Percentiles rank a stretch among this genome's conserved stretches.
Evolutionary conservation across 768 basidiomycete genomes (phyloP).

Genomic region (Auricularia heimuer): DNA sequence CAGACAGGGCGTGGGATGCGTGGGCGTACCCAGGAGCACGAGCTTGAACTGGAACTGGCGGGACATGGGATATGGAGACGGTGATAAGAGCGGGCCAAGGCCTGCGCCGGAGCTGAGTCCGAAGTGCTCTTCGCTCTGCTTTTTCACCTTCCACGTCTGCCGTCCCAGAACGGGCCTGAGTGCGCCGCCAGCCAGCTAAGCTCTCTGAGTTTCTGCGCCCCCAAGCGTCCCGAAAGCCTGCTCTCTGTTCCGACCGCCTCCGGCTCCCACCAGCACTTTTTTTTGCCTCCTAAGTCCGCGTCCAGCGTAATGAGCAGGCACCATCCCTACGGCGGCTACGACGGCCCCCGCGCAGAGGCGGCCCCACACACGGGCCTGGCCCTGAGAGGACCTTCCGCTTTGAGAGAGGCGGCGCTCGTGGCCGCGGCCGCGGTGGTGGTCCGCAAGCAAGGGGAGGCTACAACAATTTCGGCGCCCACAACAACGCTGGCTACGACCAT

Average conservation of each 20-base stretch:
- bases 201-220: too few species aligned
- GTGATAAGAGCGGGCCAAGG: constrained; percentile 6
- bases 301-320: constrained; percentile 65
- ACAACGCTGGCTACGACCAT: background rate
- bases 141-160: too few species aligned
- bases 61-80: constrained; percentile 51
- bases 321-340: constrained; percentile 76
- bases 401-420: constrained; percentile 36
- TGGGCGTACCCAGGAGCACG: constrained; percentile 73
- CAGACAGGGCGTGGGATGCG: background rate
- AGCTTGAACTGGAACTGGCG: constrained; percentile 94
- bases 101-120: background rate
- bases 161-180: too few species aligned
- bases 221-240: background rate
- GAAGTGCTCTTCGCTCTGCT: too few species aligned
- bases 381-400: constrained; percentile 62
- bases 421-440: constrained; percentile 46
- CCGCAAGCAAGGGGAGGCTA: constrained; percentile 38
- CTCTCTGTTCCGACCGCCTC: background rate
- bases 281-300: background rate
- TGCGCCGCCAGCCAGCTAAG: too few species aligned
- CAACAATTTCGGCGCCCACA: constrained; percentile 17
- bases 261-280: too few species aligned
- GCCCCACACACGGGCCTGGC: constrained; percentile 51
- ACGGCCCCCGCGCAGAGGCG: constrained; percentile 48